Percentiles rank a stretch among this genome's conserved stretches.
Evolutionary conservation across 169 alveolate species (phyloP).

Genomic region (Toxoplasma gondii): DNA sequence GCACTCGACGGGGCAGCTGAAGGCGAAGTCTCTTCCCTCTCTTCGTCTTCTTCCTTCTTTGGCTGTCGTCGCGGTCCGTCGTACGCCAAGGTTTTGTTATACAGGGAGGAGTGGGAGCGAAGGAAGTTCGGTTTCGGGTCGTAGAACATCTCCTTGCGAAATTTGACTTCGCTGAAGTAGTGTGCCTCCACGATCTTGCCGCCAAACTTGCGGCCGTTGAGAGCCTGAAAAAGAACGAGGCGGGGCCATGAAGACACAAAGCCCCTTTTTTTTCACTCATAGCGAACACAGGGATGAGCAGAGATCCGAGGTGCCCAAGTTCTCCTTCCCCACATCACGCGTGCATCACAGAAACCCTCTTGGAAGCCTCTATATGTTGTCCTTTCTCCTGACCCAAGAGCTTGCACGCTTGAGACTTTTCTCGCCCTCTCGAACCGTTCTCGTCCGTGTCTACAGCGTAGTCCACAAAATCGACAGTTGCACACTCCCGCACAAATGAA

Average conservation of each 20-base stretch:
- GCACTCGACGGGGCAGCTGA: background rate
- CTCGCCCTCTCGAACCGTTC: too few relatives aligned
- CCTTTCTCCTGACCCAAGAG: too few relatives aligned
- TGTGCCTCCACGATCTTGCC: slow-evolving; percentile 81
- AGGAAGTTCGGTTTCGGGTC: slow-evolving; percentile 79
- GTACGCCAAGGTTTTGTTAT: slow-evolving; percentile 58
- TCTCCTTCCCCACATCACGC: too few relatives aligned
- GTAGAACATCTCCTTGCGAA: slow-evolving; percentile 69
- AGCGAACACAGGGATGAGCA: background rate
- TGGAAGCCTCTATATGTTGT: too few relatives aligned
- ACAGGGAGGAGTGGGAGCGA: slow-evolving; percentile 67
- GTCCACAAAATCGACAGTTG: too few relatives aligned
- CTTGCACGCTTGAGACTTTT: too few relatives aligned
- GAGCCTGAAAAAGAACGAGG: slow-evolving; percentile 49
- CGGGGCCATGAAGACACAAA: background rate
- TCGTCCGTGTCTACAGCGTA: too few relatives aligned
- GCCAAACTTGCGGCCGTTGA: slow-evolving; percentile 81
- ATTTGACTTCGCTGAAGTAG: slow-evolving; percentile 77
- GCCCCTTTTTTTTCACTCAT: background rate
- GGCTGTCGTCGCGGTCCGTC: slow-evolving; percentile 35
- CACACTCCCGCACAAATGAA: too few relatives aligned
- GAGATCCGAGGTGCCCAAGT: background rate
- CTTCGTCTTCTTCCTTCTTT: background rate
- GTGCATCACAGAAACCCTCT: too few relatives aligned
- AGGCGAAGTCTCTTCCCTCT: background rate